Evolutionary conservation across 2,329 filamentous ascomycete genomes (phyloP).

Genomic region (Lojkania enalia): DNA sequence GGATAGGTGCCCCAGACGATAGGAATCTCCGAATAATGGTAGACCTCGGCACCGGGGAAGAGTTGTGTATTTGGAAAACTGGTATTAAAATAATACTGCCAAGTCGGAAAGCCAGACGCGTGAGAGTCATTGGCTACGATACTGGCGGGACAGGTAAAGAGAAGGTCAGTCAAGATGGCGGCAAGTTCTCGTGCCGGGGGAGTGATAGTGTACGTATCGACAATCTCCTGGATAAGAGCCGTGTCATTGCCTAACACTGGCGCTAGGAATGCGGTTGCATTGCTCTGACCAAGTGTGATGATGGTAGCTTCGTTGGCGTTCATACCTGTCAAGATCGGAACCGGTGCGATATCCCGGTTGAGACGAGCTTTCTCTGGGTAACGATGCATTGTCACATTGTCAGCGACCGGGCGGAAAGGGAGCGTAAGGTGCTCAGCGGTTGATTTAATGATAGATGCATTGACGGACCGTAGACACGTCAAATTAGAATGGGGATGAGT

Average conservation of each 20-base stretch:
- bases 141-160: not conserved
- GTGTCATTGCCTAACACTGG: too few species aligned
- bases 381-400: not conserved
- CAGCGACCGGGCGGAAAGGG: not conserved
- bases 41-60: constrained; percentile 7
- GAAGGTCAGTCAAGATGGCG: not conserved
- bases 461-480: too few species aligned
- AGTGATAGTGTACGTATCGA: too few species aligned
- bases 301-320: not conserved
- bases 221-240: too few species aligned
- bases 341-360: not conserved
- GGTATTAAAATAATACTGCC: not conserved
- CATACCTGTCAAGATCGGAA: not conserved
- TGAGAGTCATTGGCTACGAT: not conserved
- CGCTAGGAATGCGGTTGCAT: too few species aligned
- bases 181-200: not conserved
- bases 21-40: constrained; percentile 28
- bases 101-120: not conserved
- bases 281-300: too few species aligned
- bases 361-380: not conserved
- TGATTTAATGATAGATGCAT: too few species aligned
- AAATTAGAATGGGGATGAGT: too few species aligned
- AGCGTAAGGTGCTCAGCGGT: not conserved
- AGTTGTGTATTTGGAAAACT: not conserved
- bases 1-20: constrained; percentile 30